Evolutionary conservation across 305 asterid genomes (phyloP).

Genomic region (Fraxinus albicans): DNA sequence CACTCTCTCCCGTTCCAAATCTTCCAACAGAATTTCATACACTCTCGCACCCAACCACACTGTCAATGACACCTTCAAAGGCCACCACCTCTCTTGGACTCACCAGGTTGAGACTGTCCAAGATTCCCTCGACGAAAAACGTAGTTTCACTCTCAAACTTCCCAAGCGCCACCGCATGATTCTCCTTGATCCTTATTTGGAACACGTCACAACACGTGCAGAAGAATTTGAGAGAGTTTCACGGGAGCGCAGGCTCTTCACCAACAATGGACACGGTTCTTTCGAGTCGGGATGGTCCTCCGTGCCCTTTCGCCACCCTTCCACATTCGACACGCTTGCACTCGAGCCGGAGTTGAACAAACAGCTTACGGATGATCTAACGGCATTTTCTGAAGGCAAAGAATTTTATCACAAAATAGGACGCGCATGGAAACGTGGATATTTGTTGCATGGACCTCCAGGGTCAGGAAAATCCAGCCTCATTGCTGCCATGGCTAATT

Average conservation of each 20-base stretch:
- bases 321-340: constrained; percentile 55
- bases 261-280: constrained; percentile 49
- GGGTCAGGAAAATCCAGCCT: constrained; percentile 61
- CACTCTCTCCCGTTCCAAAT: constrained; percentile 46
- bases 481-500: constrained; percentile 62
- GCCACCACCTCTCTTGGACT: constrained; percentile 53
- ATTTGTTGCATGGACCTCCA: constrained; percentile 57
- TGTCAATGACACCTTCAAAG: constrained; percentile 37
- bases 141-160: constrained; percentile 44
- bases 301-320: constrained; percentile 54
- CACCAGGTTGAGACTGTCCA: constrained; percentile 45
- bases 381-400: constrained; percentile 34
- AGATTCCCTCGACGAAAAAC: constrained; percentile 46
- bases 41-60: constrained; percentile 50
- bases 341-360: constrained; percentile 49
- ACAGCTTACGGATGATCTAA: constrained; percentile 31
- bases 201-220: constrained; percentile 41
- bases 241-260: constrained; percentile 47
- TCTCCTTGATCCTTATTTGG: constrained; percentile 38
- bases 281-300: constrained; percentile 56
- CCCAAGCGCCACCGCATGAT: constrained; percentile 39
- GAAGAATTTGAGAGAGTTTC: constrained; percentile 45
- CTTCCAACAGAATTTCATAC: constrained; percentile 42
- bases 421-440: constrained; percentile 63
- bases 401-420: constrained; percentile 42